Evolutionary conservation across 2,329 filamentous ascomycete species (phyloP).

Genomic region (Xylariaceae sp.): DNA sequence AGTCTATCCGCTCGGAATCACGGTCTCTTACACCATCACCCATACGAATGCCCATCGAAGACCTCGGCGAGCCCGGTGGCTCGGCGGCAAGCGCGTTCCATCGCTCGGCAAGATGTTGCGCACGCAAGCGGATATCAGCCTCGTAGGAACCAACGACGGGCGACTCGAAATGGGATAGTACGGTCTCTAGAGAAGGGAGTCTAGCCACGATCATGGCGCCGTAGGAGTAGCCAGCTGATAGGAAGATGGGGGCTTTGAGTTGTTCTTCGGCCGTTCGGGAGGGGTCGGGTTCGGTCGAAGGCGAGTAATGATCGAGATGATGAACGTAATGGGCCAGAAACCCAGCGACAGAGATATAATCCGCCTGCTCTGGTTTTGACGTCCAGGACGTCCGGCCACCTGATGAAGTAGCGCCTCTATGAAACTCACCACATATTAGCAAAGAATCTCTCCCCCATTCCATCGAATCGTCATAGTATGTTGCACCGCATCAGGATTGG

Average conservation of each 20-base stretch:
- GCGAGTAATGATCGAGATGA: slow-evolving; percentile 49
- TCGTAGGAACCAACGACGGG: slow-evolving; percentile 53
- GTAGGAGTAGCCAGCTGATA: slow-evolving; percentile 83
- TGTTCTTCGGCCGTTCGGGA: not conserved
- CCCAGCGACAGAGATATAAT: slow-evolving; percentile 79
- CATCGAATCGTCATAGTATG: too few species aligned
- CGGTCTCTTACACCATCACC: slow-evolving; percentile 44
- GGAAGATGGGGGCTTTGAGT: slow-evolving; percentile 26
- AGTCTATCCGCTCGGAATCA: slow-evolving; percentile 27
- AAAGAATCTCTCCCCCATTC: not conserved
- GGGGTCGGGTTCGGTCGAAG: slow-evolving; percentile 19
- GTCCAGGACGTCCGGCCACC: slow-evolving; percentile 84
- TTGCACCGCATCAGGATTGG: not conserved
- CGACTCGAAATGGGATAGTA: slow-evolving; percentile 57
- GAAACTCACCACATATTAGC: slow-evolving; percentile 1
- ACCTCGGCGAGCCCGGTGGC: slow-evolving; percentile 27
- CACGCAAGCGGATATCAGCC: slow-evolving; percentile 66
- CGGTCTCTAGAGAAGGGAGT: slow-evolving; percentile 58
- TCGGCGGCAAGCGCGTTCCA: slow-evolving; percentile 45
- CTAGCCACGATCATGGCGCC: slow-evolving; percentile 77
- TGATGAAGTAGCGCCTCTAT: slow-evolving; percentile 71
- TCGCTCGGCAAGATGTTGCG: slow-evolving; percentile 62
- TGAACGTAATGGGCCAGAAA: slow-evolving; percentile 74
- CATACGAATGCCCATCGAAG: slow-evolving; percentile 42
- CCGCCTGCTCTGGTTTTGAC: slow-evolving; percentile 70